Evolutionary conservation across 148 eudicot species (phyloP).

Genomic region (Silene conica): DNA sequence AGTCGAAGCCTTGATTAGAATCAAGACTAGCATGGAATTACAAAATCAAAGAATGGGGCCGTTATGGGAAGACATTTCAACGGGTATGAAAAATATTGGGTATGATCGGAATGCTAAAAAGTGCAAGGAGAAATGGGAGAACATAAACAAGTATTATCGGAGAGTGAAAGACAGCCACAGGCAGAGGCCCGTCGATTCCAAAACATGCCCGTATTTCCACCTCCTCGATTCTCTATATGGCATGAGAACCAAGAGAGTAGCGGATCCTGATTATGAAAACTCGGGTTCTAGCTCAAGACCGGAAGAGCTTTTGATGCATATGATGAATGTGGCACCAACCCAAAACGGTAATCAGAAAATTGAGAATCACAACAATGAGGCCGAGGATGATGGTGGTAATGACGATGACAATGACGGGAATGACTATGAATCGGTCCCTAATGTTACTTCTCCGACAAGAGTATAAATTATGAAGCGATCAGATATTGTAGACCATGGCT

Average conservation of each 20-base stretch:
- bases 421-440: constrained; percentile 35
- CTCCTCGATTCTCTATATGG: constrained; percentile 53
- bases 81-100: constrained; percentile 58
- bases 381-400: background rate
- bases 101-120: constrained; percentile 67
- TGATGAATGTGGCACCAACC: constrained; percentile 34
- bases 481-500: background rate
- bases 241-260: constrained; percentile 38
- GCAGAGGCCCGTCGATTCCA: constrained; percentile 65
- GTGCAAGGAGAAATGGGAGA: constrained; percentile 93
- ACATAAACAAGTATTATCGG: constrained; percentile 81
- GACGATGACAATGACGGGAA: constrained; percentile 25
- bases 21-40: constrained; percentile 46
- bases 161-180: constrained; percentile 71
- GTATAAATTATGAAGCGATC: constrained; percentile 26
- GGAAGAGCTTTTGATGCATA: constrained; percentile 57
- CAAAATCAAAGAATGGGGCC: constrained; percentile 53
- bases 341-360: constrained; percentile 22
- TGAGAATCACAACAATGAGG: constrained; percentile 20
- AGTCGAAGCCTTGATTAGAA: constrained; percentile 61
- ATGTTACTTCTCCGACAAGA: constrained; percentile 29
- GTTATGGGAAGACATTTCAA: constrained; percentile 75
- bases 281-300: constrained; percentile 50
- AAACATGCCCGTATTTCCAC: constrained; percentile 75
- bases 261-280: constrained; percentile 27